Evolutionary conservation across 805 yeast species (phyloP).

Genomic region (Yamadazyma insecticola): DNA sequence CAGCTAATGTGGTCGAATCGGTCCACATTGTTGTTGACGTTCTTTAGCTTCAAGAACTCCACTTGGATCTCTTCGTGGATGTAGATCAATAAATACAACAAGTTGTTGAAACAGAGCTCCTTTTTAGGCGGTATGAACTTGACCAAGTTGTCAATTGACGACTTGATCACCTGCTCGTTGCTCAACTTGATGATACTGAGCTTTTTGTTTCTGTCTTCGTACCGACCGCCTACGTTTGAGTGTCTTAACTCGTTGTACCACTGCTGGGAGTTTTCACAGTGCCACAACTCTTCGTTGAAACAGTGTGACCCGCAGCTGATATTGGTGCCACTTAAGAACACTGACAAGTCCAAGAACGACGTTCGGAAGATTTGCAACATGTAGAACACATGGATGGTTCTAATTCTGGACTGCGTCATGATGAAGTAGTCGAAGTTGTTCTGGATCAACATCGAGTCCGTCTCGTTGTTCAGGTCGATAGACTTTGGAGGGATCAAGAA

Average conservation of each 20-base stretch:
- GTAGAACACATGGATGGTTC: slow-evolving; percentile 50
- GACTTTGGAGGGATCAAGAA: slow-evolving; percentile 38
- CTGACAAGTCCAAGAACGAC: slow-evolving; percentile 35
- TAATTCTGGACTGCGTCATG: slow-evolving; percentile 50
- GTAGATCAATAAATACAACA: slow-evolving; percentile 54
- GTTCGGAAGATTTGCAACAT: slow-evolving; percentile 46
- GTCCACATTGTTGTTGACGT: slow-evolving; percentile 11
- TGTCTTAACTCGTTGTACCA: slow-evolving; percentile 39
- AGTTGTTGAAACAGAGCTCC: slow-evolving; percentile 8
- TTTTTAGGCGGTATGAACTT: slow-evolving; percentile 5
- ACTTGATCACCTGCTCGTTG: slow-evolving; percentile 9
- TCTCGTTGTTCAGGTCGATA: slow-evolving; percentile 1
- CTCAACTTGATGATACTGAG: slow-evolving; percentile 6
- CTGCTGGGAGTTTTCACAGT: slow-evolving; percentile 41
- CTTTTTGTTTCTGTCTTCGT: not conserved
- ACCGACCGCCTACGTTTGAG: not conserved
- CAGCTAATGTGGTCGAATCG: slow-evolving; percentile 53
- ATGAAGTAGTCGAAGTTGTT: slow-evolving; percentile 48
- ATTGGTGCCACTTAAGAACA: slow-evolving; percentile 37
- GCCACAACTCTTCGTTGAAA: slow-evolving; percentile 56
- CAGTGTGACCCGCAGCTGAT: slow-evolving; percentile 66
- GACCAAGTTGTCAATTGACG: slow-evolving; percentile 5
- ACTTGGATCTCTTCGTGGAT: slow-evolving; percentile 62
- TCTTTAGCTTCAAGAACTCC: slow-evolving; percentile 35
- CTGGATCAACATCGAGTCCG: slow-evolving; percentile 19